Evolutionary conservation across 2,329 filamentous ascomycete species (phyloP), one percentile per base, ranked within the genome.

Genomic region (Claviceps purpurea): DNA sequence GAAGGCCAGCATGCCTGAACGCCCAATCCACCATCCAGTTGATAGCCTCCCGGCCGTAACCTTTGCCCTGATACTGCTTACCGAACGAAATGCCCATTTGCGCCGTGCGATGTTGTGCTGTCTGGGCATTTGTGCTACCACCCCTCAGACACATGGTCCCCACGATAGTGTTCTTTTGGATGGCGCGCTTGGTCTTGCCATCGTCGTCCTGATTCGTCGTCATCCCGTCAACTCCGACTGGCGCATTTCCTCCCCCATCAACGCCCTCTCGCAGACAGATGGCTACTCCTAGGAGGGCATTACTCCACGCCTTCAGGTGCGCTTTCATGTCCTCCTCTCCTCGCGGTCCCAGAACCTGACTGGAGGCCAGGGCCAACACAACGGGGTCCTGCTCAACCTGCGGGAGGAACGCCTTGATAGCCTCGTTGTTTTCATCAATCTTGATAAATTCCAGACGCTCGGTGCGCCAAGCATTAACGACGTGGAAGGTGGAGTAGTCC

Each of bases 1-100:
- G 73, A 62, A 76, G 56, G 8, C 68, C 69, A 3, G 64, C 70
- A 30, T 64, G 62, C 34, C 56, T 56, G 57, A 76, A 77, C 0
- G 68, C 68, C 66, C 71, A 76, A 46, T 70, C 64, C n/a, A 74
- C 56, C 6, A 62, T 66, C 73, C 72, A 77, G 34, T 62, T 60
- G 52, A 76, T 69, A 4, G 71, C 69, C 57, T 76, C 73, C 18
- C 58, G 58, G 5, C 73, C 73, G 55, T 75, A 76, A 0, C 73
- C 71, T 39, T 62, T 56, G 20, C 62, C 60, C 53, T 73, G 69
- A 55, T 67, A 65, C 5, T 51, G 37, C 1, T 60, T 56, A 3
- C 65, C 53, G 24, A 74, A 63, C 39, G 61, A 60, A 47, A 74
- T 62, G 26, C 64, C 68, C 24, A 75, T 61, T 20, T 51, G 50